These are phyloP conservation scores for Smittium culicis DNA, from an alignment of 371 early-diverging fungal genomes.

Conservation along the genomic window DNA sequence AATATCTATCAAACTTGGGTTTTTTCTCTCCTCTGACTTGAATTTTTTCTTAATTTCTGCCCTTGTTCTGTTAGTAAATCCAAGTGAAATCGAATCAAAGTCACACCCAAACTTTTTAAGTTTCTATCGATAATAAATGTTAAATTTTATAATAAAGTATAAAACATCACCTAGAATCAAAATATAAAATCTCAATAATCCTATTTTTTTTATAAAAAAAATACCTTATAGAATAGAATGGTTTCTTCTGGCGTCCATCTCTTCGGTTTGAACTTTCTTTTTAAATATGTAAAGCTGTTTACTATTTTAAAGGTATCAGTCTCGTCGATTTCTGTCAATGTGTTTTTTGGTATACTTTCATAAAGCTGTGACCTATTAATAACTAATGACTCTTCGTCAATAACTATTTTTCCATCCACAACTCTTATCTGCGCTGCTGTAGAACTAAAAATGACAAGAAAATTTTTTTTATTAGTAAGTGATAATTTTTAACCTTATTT, in stretches of 20 bases:
- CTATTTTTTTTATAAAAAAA: neutral
- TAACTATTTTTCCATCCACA: constrained; percentile 26
- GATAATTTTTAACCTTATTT: neutral
- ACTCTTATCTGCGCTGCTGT: constrained; percentile 25
- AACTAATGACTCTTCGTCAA: constrained; percentile 26
- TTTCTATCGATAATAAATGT: neutral
- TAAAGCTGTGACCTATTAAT: constrained; percentile 18
- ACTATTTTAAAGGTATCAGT: constrained; percentile 15
- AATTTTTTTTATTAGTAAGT: too few species aligned
- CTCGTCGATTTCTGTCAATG: constrained; percentile 26
- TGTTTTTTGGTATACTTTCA: constrained; percentile 5
- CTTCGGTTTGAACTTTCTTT: constrained; percentile 19
- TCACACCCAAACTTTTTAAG: constrained; percentile 25
- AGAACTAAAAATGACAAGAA: too few species aligned
- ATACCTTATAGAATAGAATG: constrained; percentile 18
- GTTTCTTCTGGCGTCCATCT: constrained; percentile 26
- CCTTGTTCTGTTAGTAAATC: constrained; percentile 19
- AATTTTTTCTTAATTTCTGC: constrained; percentile 30
- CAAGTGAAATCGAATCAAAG: constrained; percentile 23
- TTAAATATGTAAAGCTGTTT: constrained; percentile 23
- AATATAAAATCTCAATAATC: too few species aligned
- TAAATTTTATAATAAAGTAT: constrained; percentile 7
- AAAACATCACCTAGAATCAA: too few species aligned
- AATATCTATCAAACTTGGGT: neutral
- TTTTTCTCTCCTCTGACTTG: constrained; percentile 12